phyloP scores from a whole-genome alignment of 2,329 filamentous ascomycete species.

The Trematosphaeria pertusa region DNA sequence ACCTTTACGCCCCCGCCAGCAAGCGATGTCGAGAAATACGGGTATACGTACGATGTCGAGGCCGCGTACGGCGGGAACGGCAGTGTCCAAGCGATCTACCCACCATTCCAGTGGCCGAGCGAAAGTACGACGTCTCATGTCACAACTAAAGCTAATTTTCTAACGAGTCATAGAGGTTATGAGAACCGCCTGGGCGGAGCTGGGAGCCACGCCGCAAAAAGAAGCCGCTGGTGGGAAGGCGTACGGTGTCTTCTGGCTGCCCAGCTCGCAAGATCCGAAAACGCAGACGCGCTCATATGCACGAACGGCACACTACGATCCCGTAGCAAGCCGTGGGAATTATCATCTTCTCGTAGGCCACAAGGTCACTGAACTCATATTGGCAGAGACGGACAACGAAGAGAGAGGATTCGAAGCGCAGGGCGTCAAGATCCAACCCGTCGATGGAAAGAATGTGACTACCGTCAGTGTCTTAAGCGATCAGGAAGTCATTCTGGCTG shows the following conservation, averaged over 20 bases:
- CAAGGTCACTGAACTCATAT: constrained; percentile 14
- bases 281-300: constrained; percentile 46
- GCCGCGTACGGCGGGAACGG: constrained; percentile 12
- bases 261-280: constrained; percentile 28
- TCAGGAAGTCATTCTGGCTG: constrained; percentile 25
- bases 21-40: constrained; percentile 8
- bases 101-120: constrained; percentile 19
- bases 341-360: constrained; percentile 30
- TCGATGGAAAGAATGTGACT: constrained; percentile 10
- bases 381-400: neutral
- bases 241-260: constrained; percentile 39
- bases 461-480: constrained; percentile 3
- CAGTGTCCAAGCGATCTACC: constrained; percentile 13
- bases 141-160: neutral
- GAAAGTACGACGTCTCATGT: neutral
- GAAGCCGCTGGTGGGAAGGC: constrained; percentile 37
- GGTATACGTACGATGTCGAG: constrained; percentile 15
- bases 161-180: constrained; percentile 6
- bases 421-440: constrained; percentile 17
- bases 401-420: neutral
- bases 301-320: constrained; percentile 36
- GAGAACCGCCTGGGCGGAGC: constrained; percentile 19
- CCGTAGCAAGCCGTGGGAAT: constrained; percentile 27
- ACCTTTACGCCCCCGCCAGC: constrained; percentile 10
- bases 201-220: constrained; percentile 26